Percentiles rank a stretch among this genome's conserved stretches.
These are phyloP conservation scores for Mycena rebaudengoi DNA, from an alignment of 768 basidiomycete genomes.

Conservation along the genomic window DNA sequence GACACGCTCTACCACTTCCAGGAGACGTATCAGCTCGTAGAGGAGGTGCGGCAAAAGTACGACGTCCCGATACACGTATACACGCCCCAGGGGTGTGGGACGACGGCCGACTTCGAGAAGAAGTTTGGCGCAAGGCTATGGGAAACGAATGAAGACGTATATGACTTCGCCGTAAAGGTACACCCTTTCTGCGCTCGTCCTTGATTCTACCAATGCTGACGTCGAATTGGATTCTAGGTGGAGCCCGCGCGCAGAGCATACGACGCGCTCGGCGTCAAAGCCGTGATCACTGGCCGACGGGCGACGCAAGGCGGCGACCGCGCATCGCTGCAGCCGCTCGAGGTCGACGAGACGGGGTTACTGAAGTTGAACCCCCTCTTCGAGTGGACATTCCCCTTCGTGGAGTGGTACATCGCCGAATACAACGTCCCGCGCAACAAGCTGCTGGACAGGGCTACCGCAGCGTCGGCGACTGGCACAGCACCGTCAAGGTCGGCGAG, in stretches of 20 bases:
- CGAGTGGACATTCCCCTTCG: conserved; percentile 84
- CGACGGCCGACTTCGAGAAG: conserved; percentile 76
- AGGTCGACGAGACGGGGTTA: conserved; percentile 89
- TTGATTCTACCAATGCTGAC: background rate
- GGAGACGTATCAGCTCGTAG: conserved; percentile 90
- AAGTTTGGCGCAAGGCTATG: conserved; percentile 85
- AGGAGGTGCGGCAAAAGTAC: conserved; percentile 82
- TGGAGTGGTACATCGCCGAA: conserved; percentile 84
- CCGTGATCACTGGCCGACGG: conserved; percentile 95
- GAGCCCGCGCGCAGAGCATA: conserved; percentile 95
- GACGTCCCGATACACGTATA: conserved; percentile 77
- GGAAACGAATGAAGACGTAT: conserved; percentile 86
- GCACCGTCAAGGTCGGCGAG: conserved; percentile 75
- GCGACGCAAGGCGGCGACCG: conserved; percentile 95
- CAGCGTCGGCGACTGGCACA: conserved; percentile 98
- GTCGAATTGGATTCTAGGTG: conserved; percentile 62
- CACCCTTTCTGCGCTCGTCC: conserved; percentile 24
- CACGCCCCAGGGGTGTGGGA: conserved; percentile 77
- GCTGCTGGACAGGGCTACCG: conserved; percentile 92
- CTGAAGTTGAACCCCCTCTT: conserved; percentile 95
- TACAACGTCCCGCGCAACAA: conserved; percentile 90
- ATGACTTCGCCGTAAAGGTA: conserved; percentile 94
- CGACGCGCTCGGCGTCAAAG: conserved; percentile 74
- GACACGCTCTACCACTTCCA: conserved; percentile 97
- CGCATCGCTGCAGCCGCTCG: conserved; percentile 81